These are phyloP conservation scores for Aspergillus sp. DNA, from an alignment of 2,329 filamentous ascomycete genomes.

Conservation along the genomic window DNA sequence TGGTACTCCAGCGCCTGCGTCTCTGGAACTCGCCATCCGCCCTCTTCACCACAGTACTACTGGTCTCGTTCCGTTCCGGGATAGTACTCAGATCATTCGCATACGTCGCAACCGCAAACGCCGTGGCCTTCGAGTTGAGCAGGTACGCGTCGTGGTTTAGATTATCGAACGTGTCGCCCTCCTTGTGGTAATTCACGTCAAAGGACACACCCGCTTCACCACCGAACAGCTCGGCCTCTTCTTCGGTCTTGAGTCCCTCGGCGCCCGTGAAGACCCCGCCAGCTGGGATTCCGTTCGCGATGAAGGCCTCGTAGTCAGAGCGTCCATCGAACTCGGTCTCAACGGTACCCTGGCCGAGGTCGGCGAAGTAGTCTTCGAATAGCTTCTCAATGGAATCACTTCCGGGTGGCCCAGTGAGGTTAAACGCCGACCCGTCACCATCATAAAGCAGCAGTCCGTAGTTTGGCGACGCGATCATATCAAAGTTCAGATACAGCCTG, in stretches of 20 bases:
- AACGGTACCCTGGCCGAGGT: conserved; percentile 64
- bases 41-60: neutral
- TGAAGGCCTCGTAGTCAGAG: conserved; percentile 77
- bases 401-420: conserved; percentile 57
- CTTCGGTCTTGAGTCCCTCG: conserved; percentile 70
- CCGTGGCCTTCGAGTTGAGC: conserved; percentile 26
- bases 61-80: conserved; percentile 14
- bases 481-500: conserved; percentile 67
- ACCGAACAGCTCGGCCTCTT: conserved; percentile 66
- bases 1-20: neutral
- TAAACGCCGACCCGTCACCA: conserved; percentile 48
- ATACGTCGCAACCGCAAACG: conserved; percentile 29
- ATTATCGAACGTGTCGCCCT: conserved; percentile 54
- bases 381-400: conserved; percentile 68
- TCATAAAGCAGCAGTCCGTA: conserved; percentile 57
- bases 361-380: conserved; percentile 66
- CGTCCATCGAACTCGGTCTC: conserved; percentile 75
- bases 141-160: conserved; percentile 41
- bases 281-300: conserved; percentile 68
- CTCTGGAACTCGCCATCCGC: neutral
- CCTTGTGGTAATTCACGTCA: conserved; percentile 57
- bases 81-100: conserved; percentile 24
- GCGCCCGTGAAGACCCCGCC: conserved; percentile 79
- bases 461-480: conserved; percentile 66
- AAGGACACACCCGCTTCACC: conserved; percentile 60